Percentiles rank a stretch among this genome's conserved stretches.
Conservation (phyloP, 208 protist species). For the Herpetomonas samuelpessoai region DNA sequence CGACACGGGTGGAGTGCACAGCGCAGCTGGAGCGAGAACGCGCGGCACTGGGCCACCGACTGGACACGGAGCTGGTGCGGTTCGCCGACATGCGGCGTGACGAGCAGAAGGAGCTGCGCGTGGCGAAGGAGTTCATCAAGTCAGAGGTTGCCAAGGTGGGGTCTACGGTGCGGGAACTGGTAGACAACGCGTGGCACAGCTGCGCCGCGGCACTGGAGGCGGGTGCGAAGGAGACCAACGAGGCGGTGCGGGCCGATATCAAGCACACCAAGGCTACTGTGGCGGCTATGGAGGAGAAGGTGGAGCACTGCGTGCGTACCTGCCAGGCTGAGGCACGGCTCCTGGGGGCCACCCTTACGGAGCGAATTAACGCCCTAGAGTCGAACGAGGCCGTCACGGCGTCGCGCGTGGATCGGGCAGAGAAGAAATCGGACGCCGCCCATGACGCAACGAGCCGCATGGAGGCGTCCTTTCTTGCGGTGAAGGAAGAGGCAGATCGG, state of each 20-base stretch:
- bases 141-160: constrained; percentile 25
- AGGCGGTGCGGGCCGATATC: constrained; percentile 31
- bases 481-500: constrained; percentile 35
- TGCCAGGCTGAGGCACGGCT: constrained; percentile 53
- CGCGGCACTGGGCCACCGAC: constrained; percentile 41
- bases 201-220: constrained; percentile 38
- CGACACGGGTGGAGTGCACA: constrained; percentile 47
- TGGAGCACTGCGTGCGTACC: constrained; percentile 43
- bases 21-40: constrained; percentile 64
- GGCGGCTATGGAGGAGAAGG: constrained; percentile 36
- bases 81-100: constrained; percentile 67
- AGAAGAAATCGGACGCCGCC: constrained; percentile 63
- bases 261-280: constrained; percentile 28
- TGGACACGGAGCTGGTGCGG: constrained; percentile 68
- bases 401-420: constrained; percentile 60
- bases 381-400: constrained; percentile 36
- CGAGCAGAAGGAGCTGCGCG: constrained; percentile 49
- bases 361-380: constrained; percentile 73
- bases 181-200: constrained; percentile 50
- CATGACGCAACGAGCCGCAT: constrained; percentile 37
- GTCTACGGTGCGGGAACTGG: constrained; percentile 30
- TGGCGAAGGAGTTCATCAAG: constrained; percentile 27
- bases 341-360: constrained; percentile 36
- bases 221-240: constrained; percentile 39
- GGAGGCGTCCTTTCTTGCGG: constrained; percentile 30